Evolutionary conservation across 345 rosid species (phyloP).

Genomic region (Dimocarpus longan): DNA sequence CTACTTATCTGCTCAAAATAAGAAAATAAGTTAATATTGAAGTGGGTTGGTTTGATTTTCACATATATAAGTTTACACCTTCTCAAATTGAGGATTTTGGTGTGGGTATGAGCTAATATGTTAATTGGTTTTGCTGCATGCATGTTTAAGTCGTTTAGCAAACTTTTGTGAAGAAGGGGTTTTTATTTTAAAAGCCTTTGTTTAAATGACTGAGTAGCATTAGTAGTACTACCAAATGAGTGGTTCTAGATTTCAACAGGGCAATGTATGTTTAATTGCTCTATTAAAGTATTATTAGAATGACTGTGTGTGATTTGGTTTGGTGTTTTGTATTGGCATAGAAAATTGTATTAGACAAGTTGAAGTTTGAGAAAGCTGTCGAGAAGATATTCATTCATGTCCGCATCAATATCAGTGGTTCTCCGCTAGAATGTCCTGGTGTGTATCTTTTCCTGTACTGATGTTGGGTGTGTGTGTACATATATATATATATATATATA

Average conservation of each 20-base stretch:
- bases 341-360: conserved; percentile 58
- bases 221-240: background rate
- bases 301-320: background rate
- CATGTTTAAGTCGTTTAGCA: background rate
- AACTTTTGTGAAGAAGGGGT: background rate
- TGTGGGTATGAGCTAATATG: conserved; percentile 4
- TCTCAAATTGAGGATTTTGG: background rate
- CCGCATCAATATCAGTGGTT: conserved; percentile 73
- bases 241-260: background rate
- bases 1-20: background rate
- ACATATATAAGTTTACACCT: background rate
- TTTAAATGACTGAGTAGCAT: background rate
- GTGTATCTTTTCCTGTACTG: conserved; percentile 13
- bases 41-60: background rate
- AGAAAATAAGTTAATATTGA: background rate
- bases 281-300: background rate
- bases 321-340: conserved; percentile 25
- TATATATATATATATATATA: too few relatives aligned
- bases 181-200: background rate
- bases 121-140: background rate
- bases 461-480: background rate
- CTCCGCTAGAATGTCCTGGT: conserved; percentile 86
- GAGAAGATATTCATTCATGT: conserved; percentile 84
- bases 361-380: conserved; percentile 53
- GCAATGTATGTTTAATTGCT: background rate